These are phyloP conservation scores for Capsella rubella DNA, from an alignment of 441 rosid genomes.

Conservation along the genomic window DNA sequence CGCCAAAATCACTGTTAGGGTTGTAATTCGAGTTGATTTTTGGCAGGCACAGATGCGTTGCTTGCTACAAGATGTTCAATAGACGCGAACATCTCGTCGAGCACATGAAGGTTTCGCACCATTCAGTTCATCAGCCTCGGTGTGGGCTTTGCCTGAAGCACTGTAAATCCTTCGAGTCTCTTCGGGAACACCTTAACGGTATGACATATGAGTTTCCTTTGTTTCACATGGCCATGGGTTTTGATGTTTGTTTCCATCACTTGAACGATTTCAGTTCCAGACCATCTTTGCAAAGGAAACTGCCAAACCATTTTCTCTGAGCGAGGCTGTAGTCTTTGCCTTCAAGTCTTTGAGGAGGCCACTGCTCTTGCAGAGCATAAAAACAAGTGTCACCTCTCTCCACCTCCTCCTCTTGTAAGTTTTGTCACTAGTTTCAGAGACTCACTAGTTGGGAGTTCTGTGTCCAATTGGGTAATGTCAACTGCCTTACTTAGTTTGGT, in stretches of 20 bases:
- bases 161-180: slow-evolving; percentile 69
- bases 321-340: slow-evolving; percentile 65
- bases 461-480: background rate
- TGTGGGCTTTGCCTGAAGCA: slow-evolving; percentile 73
- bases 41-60: slow-evolving; percentile 66
- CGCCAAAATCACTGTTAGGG: slow-evolving; percentile 11
- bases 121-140: slow-evolving; percentile 72
- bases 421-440: background rate
- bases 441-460: background rate
- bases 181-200: slow-evolving; percentile 71
- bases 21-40: slow-evolving; percentile 6
- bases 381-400: slow-evolving; percentile 51
- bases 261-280: slow-evolving; percentile 41
- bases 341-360: slow-evolving; percentile 56
- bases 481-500: background rate
- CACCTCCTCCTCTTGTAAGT: slow-evolving; percentile 68
- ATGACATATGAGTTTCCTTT: background rate
- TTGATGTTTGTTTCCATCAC: background rate
- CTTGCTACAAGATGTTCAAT: slow-evolving; percentile 76
- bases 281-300: slow-evolving; percentile 55
- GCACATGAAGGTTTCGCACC: slow-evolving; percentile 75
- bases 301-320: slow-evolving; percentile 58
- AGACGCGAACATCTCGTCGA: slow-evolving; percentile 71
- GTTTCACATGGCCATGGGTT: background rate
- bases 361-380: slow-evolving; percentile 53